These are phyloP conservation scores for Pilasporangium apinafurcum DNA, from an alignment of 352 stramenopile genomes.

Conservation along the genomic window DNA sequence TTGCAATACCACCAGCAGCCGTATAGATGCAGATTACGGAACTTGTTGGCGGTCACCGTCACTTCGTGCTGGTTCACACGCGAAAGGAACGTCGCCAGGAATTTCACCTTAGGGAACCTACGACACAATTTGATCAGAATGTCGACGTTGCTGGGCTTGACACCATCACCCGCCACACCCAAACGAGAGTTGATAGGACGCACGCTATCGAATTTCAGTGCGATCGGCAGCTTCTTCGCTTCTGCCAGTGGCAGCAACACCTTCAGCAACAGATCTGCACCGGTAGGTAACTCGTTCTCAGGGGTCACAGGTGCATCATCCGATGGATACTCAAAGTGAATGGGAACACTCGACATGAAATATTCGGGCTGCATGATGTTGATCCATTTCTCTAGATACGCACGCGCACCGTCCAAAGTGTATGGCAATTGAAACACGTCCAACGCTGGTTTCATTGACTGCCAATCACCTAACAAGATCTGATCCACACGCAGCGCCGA, in stretches of 20 bases:
- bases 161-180: slow-evolving; percentile 84
- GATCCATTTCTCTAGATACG: slow-evolving; percentile 89
- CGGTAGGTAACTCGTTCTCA: slow-evolving; percentile 20
- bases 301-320: slow-evolving; percentile 14
- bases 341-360: slow-evolving; percentile 92
- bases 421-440: slow-evolving; percentile 43
- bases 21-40: slow-evolving; percentile 93
- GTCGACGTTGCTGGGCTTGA: slow-evolving; percentile 86
- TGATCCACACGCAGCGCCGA: slow-evolving; percentile 90
- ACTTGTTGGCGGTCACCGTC: slow-evolving; percentile 92
- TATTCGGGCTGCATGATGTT: slow-evolving; percentile 91
- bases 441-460: slow-evolving; percentile 59
- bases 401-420: slow-evolving; percentile 70
- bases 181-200: slow-evolving; percentile 81
- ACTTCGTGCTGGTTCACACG: slow-evolving; percentile 93
- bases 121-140: slow-evolving; percentile 84
- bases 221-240: slow-evolving; percentile 85
- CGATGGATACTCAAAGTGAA: slow-evolving; percentile 77
- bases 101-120: slow-evolving; percentile 88
- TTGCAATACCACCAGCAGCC: slow-evolving; percentile 96
- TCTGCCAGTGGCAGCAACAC: slow-evolving; percentile 88
- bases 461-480: slow-evolving; percentile 82
- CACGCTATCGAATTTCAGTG: slow-evolving; percentile 92
- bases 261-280: slow-evolving; percentile 71
- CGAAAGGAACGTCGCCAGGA: slow-evolving; percentile 93